phyloP scores from a whole-genome alignment of 768 basidiomycete genomes.

The Tylopilus vinaceipallidus region DNA sequence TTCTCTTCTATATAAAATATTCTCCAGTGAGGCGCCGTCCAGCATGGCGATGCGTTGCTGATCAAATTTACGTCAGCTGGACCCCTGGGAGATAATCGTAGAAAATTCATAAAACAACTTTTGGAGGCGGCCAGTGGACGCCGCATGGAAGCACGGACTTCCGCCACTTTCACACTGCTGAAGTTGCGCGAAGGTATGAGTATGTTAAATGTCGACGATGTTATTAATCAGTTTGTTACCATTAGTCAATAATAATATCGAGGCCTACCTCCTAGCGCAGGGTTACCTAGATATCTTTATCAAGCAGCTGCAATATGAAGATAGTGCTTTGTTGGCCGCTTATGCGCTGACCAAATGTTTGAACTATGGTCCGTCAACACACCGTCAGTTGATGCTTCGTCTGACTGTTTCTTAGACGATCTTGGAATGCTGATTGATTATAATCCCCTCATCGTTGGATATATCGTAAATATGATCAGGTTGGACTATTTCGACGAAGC shows the following conservation, averaged over 20 bases:
- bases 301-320: conserved; percentile 8
- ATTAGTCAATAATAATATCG: conserved; percentile 3
- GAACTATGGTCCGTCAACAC: conserved; percentile 4
- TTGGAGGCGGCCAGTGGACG: conserved; percentile 3
- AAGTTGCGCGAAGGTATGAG: conserved; percentile 6
- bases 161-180: conserved; percentile 16
- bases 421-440: neutral
- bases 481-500: conserved; percentile 27
- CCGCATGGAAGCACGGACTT: conserved; percentile 9
- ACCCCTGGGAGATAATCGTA: conserved; percentile 3
- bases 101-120: conserved; percentile 10
- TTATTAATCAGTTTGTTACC: neutral
- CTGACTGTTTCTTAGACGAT: neutral
- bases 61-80: neutral
- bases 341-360: conserved; percentile 15
- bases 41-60: neutral
- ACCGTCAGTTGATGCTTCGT: neutral
- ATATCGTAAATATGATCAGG: conserved; percentile 24
- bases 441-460: conserved; percentile 7
- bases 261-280: conserved; percentile 1
- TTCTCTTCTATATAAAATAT: conserved; percentile 7
- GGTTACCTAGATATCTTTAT: conserved; percentile 7
- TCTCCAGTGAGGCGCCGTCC: conserved; percentile 1
- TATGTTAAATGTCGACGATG: neutral
- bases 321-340: conserved; percentile 16